Conservation (phyloP, 192 early-diverging fungal genomes). For the Chytriomyces sp. region DNA sequence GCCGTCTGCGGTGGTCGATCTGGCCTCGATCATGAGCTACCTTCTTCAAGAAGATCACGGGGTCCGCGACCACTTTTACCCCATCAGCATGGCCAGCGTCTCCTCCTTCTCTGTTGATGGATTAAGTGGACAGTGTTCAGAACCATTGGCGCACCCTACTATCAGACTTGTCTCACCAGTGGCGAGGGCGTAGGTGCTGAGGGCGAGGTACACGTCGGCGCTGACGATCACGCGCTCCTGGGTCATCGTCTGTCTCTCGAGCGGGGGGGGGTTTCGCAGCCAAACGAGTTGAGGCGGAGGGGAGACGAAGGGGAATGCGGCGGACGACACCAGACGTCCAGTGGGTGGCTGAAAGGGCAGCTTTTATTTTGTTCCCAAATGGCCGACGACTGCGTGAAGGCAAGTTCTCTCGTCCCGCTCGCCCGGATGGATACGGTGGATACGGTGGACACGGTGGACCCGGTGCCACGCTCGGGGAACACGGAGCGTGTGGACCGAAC, state of each 20-base stretch:
- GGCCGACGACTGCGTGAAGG: constrained; percentile 26
- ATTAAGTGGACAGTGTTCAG: background rate
- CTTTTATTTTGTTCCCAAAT: too few relatives aligned
- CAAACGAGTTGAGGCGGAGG: too few relatives aligned
- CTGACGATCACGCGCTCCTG: constrained; percentile 3
- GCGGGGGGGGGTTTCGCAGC: too few relatives aligned
- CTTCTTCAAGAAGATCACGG: background rate
- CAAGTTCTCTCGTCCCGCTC: too few relatives aligned
- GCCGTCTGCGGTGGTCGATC: background rate
- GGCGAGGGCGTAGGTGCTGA: constrained; percentile 28
- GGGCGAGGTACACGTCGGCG: constrained; percentile 25
- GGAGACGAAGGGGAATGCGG: too few relatives aligned
- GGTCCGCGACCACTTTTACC: background rate
- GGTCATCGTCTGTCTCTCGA: too few relatives aligned
- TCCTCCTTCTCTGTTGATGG: constrained; percentile 42
- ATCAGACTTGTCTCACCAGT: constrained; percentile 12
- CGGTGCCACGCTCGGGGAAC: background rate
- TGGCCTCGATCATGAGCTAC: constrained; percentile 7
- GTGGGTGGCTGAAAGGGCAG: too few relatives aligned
- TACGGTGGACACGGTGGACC: too few relatives aligned
- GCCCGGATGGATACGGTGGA: too few relatives aligned
- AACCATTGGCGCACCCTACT: background rate
- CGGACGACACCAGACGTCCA: too few relatives aligned
- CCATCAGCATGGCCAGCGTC: constrained; percentile 43
- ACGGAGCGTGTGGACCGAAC: background rate